Percentiles rank a stretch among this genome's conserved stretches.
phyloP scores from a whole-genome alignment of 345 rosid genomes.

The Draba incana region DNA sequence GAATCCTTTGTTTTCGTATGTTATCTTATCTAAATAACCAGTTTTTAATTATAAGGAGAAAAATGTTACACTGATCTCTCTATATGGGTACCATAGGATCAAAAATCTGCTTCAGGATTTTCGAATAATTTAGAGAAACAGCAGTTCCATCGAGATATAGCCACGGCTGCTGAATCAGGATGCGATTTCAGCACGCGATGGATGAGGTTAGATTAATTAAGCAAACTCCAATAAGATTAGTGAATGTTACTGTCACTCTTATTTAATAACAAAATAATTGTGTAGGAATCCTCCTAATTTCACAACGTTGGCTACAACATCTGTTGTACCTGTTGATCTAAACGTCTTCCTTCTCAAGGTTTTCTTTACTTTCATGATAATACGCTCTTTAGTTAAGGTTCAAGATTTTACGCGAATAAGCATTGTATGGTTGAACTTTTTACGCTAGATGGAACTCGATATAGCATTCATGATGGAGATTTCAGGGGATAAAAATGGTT shows the following conservation, averaged over 20 bases:
- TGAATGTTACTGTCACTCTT: background rate
- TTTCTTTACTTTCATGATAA: slow-evolving; percentile 11
- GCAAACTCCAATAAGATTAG: background rate
- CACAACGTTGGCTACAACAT: slow-evolving; percentile 70
- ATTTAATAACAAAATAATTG: background rate
- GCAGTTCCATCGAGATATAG: slow-evolving; percentile 67
- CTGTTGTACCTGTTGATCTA: slow-evolving; percentile 82
- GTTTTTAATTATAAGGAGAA: background rate
- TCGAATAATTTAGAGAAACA: slow-evolving; percentile 54
- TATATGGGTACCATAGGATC: slow-evolving; percentile 53
- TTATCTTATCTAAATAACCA: slow-evolving; percentile 32
- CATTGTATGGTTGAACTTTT: background rate
- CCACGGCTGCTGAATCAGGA: slow-evolving; percentile 92
- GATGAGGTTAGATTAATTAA: slow-evolving; percentile 64
- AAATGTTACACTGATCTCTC: background rate
- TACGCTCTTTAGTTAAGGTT: background rate
- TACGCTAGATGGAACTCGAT: slow-evolving; percentile 84
- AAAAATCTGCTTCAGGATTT: slow-evolving; percentile 60
- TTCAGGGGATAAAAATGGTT: slow-evolving; percentile 49
- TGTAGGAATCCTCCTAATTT: slow-evolving; percentile 64
- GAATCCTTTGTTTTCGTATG: slow-evolving; percentile 65
- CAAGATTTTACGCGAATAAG: too few relatives aligned
- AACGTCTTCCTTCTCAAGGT: slow-evolving; percentile 78
- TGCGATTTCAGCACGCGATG: slow-evolving; percentile 92
- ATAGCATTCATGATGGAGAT: slow-evolving; percentile 68